Percentiles rank a stretch among this genome's conserved stretches.
Conservation (phyloP, 495 filamentous ascomycete genomes). For the Penicillium cataractarum region DNA sequence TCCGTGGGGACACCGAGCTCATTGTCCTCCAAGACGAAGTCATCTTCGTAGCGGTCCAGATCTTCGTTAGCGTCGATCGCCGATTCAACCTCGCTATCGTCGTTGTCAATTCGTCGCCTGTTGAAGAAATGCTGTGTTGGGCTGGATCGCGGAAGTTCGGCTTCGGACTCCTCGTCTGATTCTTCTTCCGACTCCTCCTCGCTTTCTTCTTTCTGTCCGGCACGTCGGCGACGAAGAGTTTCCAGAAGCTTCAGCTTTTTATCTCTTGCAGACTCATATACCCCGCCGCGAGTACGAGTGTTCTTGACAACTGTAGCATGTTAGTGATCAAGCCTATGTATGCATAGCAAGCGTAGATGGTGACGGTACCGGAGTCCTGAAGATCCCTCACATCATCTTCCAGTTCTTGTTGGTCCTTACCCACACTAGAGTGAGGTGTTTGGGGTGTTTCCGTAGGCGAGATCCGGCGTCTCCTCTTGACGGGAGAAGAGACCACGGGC, state of each 20-base stretch:
- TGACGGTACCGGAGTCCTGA: conserved; percentile 44
- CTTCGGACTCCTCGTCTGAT: conserved; percentile 13
- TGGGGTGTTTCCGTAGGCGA: conserved; percentile 22
- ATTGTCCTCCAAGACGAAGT: conserved; percentile 70
- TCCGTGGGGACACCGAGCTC: conserved; percentile 64
- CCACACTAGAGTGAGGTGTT: conserved; percentile 27
- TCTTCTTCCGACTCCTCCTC: conserved; percentile 30
- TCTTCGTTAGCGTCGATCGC: conserved; percentile 41
- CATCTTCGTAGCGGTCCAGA: conserved; percentile 66
- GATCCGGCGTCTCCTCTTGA: conserved; percentile 26
- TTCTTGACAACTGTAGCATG: conserved; percentile 37
- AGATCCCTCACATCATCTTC: conserved; percentile 52
- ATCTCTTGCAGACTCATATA: conserved; percentile 45
- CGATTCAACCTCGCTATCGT: conserved; percentile 43
- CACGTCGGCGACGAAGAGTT: conserved; percentile 57
- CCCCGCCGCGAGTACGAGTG: conserved; percentile 45
- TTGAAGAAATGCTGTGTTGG: conserved; percentile 2
- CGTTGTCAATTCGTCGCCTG: conserved; percentile 3
- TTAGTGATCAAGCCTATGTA: conserved; percentile 9
- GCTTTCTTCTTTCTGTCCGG: conserved; percentile 54
- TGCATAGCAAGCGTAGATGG: not conserved
- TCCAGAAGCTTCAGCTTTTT: conserved; percentile 54
- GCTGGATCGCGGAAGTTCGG: not conserved
- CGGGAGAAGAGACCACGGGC: conserved; percentile 32
- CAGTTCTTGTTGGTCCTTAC: conserved; percentile 43